Evolutionary conservation across 305 asterid genomes (phyloP), one percentile per base, ranked within the genome.

Genomic region (Fraxinus xanthoxyloides): DNA sequence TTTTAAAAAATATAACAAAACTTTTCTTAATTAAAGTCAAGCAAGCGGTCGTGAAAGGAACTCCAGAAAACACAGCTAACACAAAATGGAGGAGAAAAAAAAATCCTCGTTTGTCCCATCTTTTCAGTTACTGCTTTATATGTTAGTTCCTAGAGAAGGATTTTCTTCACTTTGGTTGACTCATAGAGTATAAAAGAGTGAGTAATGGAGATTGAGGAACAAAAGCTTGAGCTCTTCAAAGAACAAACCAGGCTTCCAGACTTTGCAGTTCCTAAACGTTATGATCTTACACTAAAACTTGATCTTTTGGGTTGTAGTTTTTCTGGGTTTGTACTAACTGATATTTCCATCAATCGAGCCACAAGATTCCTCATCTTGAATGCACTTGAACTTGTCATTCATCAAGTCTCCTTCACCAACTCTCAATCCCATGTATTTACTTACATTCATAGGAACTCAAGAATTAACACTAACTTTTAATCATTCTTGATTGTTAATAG

Each of bases 201-300:
- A 15, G 73, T 15, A 35, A 85, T 85, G 82, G 82, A 80, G 38
- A 7, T 77, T 4, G 80, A 56, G 19, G 80, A 76, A 17, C 81
- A 83, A 32, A 51, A 34, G 43, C 21, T 86, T 17, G 79, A 84
- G 70, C 79, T 84, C 1, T 87, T 83, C 46, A 87, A 80, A 69
- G 89, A 85, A 76, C 72, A 81, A 69, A 3, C 83, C 30, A 83
- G 83, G 34, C 90, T 87, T 65, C 90, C 87, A 1, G 36, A 82
- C 9, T 87, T 87, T 69, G 90, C 87, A 54, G 85, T 85, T 51
- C 90, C 90, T 4, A 84, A 84, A 74, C 85, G 85, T 61, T 87
- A 87, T 70, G 87, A 85, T 72, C 87, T 87, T 63, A 79, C 83
- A 23, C 56, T 84, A 28, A 87, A 82, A 31, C 84, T 82, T 65